A percentile compares a stretch with the other conserved stretches of the same genome.
Evolutionary conservation across 306 rosid species (phyloP).

Genomic region (Pueraria montana): DNA sequence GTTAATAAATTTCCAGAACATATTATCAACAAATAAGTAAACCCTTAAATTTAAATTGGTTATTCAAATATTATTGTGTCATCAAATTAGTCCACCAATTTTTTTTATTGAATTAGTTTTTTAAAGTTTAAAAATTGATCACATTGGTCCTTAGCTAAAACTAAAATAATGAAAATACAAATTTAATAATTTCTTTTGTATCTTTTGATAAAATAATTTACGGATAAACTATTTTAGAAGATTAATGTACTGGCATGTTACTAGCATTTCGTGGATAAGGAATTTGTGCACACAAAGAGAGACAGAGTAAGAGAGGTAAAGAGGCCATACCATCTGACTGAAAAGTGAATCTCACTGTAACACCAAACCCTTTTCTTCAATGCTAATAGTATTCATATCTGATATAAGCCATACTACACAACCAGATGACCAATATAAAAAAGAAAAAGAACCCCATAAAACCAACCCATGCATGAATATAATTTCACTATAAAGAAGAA

Average conservation of each 20-base stretch:
- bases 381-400: conserved; percentile 56
- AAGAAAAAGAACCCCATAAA: conserved; percentile 45
- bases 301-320: neutral
- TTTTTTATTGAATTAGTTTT: neutral
- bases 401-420: conserved; percentile 64
- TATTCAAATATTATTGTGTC: neutral
- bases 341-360: conserved; percentile 52
- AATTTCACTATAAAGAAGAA: conserved; percentile 52
- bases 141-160: neutral
- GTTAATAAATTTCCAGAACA: neutral
- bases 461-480: conserved; percentile 58
- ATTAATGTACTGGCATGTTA: neutral
- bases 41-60: neutral
- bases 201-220: neutral
- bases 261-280: conserved; percentile 17
- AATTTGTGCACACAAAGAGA: neutral
- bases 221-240: neutral
- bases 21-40: neutral
- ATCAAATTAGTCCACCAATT: neutral
- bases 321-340: conserved; percentile 37
- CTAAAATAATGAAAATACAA: neutral
- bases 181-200: neutral
- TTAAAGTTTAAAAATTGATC: neutral
- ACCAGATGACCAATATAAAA: conserved; percentile 54
- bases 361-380: conserved; percentile 57